Conservation (phyloP, 2,329 filamentous ascomycete genomes). For the Diaporthe eres region DNA sequence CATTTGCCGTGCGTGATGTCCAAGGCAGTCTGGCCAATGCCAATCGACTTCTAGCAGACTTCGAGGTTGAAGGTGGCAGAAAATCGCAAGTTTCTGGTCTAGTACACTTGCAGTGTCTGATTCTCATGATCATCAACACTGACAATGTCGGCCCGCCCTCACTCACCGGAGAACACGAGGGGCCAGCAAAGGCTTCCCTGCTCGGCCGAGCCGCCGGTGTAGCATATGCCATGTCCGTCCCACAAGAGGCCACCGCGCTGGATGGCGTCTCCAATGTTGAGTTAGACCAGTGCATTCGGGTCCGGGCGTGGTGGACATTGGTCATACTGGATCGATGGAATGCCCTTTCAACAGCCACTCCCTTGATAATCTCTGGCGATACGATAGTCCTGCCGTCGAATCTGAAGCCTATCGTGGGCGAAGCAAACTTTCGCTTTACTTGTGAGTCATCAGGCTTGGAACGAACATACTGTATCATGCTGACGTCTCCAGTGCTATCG, state of each 20-base stretch:
- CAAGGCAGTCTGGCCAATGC: constrained; percentile 59
- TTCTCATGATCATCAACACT: constrained; percentile 76
- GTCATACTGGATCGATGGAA: constrained; percentile 82
- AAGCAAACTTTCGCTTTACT: constrained; percentile 74
- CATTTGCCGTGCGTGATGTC: constrained; percentile 58
- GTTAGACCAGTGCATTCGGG: constrained; percentile 72
- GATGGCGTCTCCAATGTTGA: constrained; percentile 67
- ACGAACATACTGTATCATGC: neutral
- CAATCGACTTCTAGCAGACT: constrained; percentile 64
- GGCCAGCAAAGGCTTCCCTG: constrained; percentile 67
- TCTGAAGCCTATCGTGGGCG: constrained; percentile 72
- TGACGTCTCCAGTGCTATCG: constrained; percentile 41
- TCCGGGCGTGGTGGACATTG: constrained; percentile 80
- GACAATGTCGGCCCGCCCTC: constrained; percentile 67
- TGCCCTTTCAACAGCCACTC: constrained; percentile 75
- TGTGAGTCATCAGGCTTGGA: constrained; percentile 63
- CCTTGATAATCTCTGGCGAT: constrained; percentile 73
- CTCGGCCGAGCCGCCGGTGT: constrained; percentile 76
- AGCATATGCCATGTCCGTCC: constrained; percentile 72
- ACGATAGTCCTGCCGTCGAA: constrained; percentile 72
- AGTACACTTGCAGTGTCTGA: constrained; percentile 76
- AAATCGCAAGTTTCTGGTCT: constrained; percentile 60
- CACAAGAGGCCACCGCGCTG: constrained; percentile 52
- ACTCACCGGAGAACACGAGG: constrained; percentile 56
- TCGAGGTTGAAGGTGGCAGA: constrained; percentile 60